Evolutionary conservation across 192 early-diverging fungal species (phyloP), one percentile per base, ranked within the genome.

Genomic region (Obelidium mucronatum): DNA sequence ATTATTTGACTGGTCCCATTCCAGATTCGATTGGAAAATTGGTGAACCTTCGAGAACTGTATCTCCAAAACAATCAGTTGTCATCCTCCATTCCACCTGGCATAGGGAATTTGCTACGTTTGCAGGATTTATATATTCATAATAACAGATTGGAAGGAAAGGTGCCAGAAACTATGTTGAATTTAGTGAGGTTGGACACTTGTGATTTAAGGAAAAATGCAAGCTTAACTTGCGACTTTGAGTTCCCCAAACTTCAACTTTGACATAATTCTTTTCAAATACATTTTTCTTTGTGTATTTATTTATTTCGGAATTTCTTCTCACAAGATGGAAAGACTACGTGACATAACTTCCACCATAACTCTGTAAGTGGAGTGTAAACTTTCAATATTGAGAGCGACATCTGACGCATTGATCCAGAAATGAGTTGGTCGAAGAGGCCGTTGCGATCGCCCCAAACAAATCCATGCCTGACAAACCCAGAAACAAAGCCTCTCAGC

Each of bases 131-230:
- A 1, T 28, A 39, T 40, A 31, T 56, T 8, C 22, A 59, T 30
- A 59, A 72, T 48, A 56, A 56, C 53, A 5, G 37, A 15, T 40
- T 72, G 4, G 35, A 31, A 33, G 69, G 69, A n/a, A 15, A 5
- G 3, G 24, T 72, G 5, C 69, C 69, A 19, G 0, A 35, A 35
- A 19, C 19, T 1, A 8, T 72, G 5, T 51, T 44, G 5, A 31
- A 24, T 28, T 40, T 72, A 36, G 4, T 15, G 11, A n/a, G 36
- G 1, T 36, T 72, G 35, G 15, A 13, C 17, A 58, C 4, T 5
- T 34, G 54, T 28, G 11, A 58, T 56, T 11, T 72, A 22, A 6
- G 36, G 19, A 40, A 34, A 8, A 72, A 72, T 35, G 42, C 42
- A 44, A 17, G 42, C 5, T 44, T 44, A 44, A 11, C 5, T 17